Percentiles rank a stretch among this genome's conserved stretches.
phyloP scores from a whole-genome alignment of 495 filamentous ascomycete genomes.

The Neurospora tetrasperma region DNA sequence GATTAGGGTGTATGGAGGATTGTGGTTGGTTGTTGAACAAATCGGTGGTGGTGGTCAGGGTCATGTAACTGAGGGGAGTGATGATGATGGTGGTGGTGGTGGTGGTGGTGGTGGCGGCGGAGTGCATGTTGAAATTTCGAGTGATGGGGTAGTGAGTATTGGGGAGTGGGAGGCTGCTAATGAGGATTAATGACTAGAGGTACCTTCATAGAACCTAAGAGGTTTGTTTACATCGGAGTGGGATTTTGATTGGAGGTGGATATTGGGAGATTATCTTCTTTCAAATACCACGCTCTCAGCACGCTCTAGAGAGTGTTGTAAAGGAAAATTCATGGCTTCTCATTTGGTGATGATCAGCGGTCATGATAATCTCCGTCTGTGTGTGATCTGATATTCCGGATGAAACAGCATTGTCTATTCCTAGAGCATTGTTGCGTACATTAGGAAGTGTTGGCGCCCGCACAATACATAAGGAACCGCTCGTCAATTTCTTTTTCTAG shows the following conservation, averaged over 20 bases:
- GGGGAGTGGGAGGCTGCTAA: slow-evolving; percentile 43
- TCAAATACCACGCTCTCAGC: neutral
- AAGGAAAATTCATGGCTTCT: neutral
- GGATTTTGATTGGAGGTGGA: neutral
- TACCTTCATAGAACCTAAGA: neutral
- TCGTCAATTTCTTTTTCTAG: neutral
- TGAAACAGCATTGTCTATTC: neutral
- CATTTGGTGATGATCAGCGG: neutral
- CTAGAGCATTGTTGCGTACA: neutral
- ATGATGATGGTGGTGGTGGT: neutral
- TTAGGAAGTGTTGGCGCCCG: neutral
- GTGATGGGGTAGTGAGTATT: slow-evolving; percentile 53
- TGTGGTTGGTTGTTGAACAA: slow-evolving; percentile 75
- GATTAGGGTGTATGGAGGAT: slow-evolving; percentile 35
- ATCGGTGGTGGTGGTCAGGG: slow-evolving; percentile 32
- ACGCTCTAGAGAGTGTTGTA: neutral
- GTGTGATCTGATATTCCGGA: neutral
- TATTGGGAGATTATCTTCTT: neutral
- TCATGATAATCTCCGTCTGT: neutral
- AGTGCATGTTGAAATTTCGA: slow-evolving; percentile 60
- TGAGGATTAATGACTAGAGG: slow-evolving; percentile 13
- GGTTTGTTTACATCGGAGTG: neutral
- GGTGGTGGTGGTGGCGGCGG: slow-evolving; percentile 18
- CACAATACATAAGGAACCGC: neutral
- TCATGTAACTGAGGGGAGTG: neutral